Evolutionary conservation across 768 basidiomycete genomes (phyloP), one percentile per base, ranked within the genome.

Genomic region (Serpula lacrymans): DNA sequence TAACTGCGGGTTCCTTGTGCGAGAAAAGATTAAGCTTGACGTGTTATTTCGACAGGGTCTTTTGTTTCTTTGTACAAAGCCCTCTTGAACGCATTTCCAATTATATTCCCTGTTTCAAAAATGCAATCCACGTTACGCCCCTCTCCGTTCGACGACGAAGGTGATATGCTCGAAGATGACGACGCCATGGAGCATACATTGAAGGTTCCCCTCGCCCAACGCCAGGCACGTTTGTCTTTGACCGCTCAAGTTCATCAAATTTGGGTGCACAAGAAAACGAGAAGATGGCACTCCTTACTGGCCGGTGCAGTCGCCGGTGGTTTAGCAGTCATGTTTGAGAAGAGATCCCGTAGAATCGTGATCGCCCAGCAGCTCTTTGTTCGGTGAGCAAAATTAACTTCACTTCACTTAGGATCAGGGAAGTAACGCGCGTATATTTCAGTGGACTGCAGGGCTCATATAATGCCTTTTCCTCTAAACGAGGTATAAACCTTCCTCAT

Each of bases 361-460:
- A 85, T 93, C 47, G 85, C 85, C 0, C 90, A 94, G 52, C 92
- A 94, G 61, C 57, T 93, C 51, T 89, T 95, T 63, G 91, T 95
- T 37, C 78, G 91, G 89, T 82, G 42, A 36, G 80, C 66, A 21
- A 36, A 37, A 10, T n/a, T 42, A n/a, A n/a, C n/a, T n/a, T n/a
- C n/a, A n/a, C n/a, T n/a, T n/a, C n/a, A n/a, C n/a, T n/a, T n/a
- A n/a, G n/a, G n/a, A n/a, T n/a, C n/a, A n/a, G n/a, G n/a, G 5
- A 10, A 17, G 18, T 22, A 12, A 26, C 20, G 35, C 10, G 25
- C 9, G 14, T 23, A 31, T 17, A 39, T 22, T 36, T 18, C 39
- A 90, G 92, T 34, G 93, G 94, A 3, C 68, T 97, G 6, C 94
- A 97, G 60, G 93, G 90, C 2, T 80, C 83, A 1, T 95, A 88